Base-by-base conservation (phyloP, 192 early-diverging fungal genomes). In the Backusella psychrophila region DNA sequence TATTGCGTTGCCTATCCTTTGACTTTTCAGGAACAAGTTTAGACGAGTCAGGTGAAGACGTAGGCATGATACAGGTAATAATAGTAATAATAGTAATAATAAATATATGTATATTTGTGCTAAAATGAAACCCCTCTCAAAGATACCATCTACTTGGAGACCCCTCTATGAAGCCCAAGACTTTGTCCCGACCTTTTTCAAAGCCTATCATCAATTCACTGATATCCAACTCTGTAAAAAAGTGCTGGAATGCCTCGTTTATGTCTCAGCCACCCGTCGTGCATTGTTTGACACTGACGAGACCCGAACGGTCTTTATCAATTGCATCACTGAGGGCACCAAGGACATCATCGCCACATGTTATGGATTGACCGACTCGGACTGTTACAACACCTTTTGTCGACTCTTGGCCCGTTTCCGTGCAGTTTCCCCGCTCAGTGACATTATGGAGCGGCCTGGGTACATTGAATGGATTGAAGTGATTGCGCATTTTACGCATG, bases 301-400 rank as follows among this genome's bases (percentile, higher is more conserved):
- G 38, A 84, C 88, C 53, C 89, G 94, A n/a, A 74, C 84, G 1
- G 80, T 75, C 21, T 94, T 94, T 75, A 86, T 96, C 15, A 82
- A 88, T 33, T 82, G 83, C 72, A 88, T 95, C 73, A 87, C 95
- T 78, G 79, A 85, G 17, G 94, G 92, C 23, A 90, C 88, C 6
- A 76, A 81, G 1, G 86, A 92, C 65, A 92, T 96, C n/a, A 77
- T 96, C 36, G 76, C 83, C 11, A 77, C 83, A 17, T 85, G 83
- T 0, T 78, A 83, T 14, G 90, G 93, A 19, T 81, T 96, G 49
- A 84, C 89, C 19, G 93, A 96, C 41, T 84, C 90, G 6, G 88
- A 90, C 36, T 95, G 92, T 81, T 94, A 92, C 83, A 94, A 96
- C 67, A 92, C 94, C 66, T 88, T 96, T 77, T 93, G 94, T 73